Conservation (phyloP, 768 basidiomycete genomes). For the Auricularia auricula-judae region DNA sequence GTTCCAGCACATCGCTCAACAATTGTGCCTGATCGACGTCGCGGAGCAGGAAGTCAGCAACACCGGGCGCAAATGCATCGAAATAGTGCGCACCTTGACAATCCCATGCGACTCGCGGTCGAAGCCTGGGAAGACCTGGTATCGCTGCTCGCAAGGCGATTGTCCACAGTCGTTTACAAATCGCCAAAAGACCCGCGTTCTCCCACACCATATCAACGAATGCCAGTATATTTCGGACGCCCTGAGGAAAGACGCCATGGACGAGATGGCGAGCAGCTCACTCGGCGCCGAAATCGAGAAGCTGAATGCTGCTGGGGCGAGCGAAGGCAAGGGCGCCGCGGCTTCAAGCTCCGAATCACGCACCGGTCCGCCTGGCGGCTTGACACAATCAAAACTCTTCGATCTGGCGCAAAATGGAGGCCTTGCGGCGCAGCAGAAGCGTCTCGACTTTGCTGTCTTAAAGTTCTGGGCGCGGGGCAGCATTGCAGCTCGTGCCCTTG, state of each 20-base stretch:
- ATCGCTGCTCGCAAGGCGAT: background rate
- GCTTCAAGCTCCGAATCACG: background rate
- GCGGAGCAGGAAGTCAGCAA: background rate
- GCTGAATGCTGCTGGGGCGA: background rate
- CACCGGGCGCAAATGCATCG: background rate
- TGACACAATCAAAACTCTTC: background rate
- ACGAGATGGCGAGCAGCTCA: background rate
- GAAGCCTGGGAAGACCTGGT: background rate
- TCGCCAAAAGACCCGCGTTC: background rate
- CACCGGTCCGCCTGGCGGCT: no score
- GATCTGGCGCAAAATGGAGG: background rate
- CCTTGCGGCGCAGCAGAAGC: background rate
- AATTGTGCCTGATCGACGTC: background rate
- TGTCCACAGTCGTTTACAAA: background rate
- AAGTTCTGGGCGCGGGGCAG: background rate
- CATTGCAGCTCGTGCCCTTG: no score
- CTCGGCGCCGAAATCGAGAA: background rate
- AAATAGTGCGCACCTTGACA: background rate
- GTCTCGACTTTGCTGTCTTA: background rate
- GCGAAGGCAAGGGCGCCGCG: background rate
- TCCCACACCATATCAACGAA: background rate
- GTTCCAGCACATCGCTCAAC: constrained; percentile 42
- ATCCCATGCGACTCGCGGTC: background rate
- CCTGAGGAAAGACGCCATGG: background rate
- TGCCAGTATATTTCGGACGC: background rate